Evolutionary conservation across 352 stramenopile species (phyloP), one percentile per base, ranked within the genome.

Genomic region (Phytophthora syringae): DNA sequence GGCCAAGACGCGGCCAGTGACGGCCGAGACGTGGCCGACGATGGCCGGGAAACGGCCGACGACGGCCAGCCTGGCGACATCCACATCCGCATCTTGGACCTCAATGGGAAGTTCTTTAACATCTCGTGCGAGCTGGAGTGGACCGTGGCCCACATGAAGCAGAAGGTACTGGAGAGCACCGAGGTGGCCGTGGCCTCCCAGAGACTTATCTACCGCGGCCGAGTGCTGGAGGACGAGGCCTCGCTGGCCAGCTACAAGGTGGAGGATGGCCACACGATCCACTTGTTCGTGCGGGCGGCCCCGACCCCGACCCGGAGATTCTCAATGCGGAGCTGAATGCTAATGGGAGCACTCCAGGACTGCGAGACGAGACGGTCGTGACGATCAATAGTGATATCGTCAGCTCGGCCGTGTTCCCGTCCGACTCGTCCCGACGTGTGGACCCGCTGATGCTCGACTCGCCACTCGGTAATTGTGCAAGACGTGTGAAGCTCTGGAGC

Each of bases 141-240:
- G 85, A 80, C 40, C 10, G 83, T 96, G 21, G 43, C 67, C 21
- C 61, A 65, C 20, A 72, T 95, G 53, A 94, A 95, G 66, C 61
- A 75, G 42, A 88, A 92, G 49, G 82, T 96, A 47, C 54, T 85
- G 34, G 85, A 93, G 57, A 77, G 76, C 49, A 91, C 86, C 0
- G 86, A 93, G 42, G 84, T 96, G 37, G 65, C 82, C 0, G 65
- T 91, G 2, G 30, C 76, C 11, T 80, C 84, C 10, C 93, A 98
- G 76, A 78, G 92, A 22, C 82, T 98, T 32, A 98, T 98, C 60
- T 98, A 97, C 61, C 82, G 92, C 21, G 93, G 93, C 24, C 88
- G 89, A 28, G 88, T 97, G 45, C 78, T 98, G 2, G 88, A 94
- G 27, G 92, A 97, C 54, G 84, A 89, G 3, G 64, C 82, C 30